phyloP scores from a whole-genome alignment of 805 yeast species.

The Kluyveromyces starmeri region DNA sequence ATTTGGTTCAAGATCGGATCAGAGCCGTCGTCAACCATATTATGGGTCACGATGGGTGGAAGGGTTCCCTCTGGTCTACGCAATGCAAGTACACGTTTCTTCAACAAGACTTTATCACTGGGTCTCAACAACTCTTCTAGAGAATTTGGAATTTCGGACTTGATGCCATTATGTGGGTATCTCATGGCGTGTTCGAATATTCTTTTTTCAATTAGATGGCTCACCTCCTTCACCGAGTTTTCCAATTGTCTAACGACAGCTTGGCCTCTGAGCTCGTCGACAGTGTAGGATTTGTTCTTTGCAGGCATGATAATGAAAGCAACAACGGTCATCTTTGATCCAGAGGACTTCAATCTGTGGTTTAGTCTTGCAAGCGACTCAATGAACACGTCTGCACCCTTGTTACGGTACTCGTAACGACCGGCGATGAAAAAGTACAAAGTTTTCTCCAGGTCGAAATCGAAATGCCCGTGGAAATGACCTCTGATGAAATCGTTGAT shows the following conservation, averaged over 20 bases:
- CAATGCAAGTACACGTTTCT: slow-evolving; percentile 87
- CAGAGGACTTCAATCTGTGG: slow-evolving; percentile 70
- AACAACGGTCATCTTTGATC: slow-evolving; percentile 85
- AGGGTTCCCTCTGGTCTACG: slow-evolving; percentile 62
- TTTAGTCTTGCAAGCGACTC: slow-evolving; percentile 89
- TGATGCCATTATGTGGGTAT: slow-evolving; percentile 39
- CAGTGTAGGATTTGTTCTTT: slow-evolving; percentile 84
- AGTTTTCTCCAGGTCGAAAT: slow-evolving; percentile 89
- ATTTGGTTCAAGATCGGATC: slow-evolving; percentile 91
- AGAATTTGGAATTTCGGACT: slow-evolving; percentile 61
- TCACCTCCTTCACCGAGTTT: slow-evolving; percentile 80
- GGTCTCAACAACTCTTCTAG: slow-evolving; percentile 78
- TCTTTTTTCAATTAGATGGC: slow-evolving; percentile 75
- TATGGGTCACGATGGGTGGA: slow-evolving; percentile 96
- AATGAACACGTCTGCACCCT: slow-evolving; percentile 92
- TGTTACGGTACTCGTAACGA: slow-evolving; percentile 91
- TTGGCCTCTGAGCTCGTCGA: slow-evolving; percentile 91
- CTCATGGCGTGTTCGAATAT: slow-evolving; percentile 86
- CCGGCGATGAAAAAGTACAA: slow-evolving; percentile 95
- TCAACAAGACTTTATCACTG: slow-evolving; percentile 79
- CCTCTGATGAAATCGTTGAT: slow-evolving; percentile 93
- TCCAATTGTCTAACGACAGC: slow-evolving; percentile 91
- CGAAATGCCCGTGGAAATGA: slow-evolving; percentile 93
- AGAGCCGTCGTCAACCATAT: slow-evolving; percentile 83
- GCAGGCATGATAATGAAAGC: slow-evolving; percentile 99